Conservation (phyloP, 2,329 filamentous ascomycete genomes). For the Grosmannia huntii region DNA sequence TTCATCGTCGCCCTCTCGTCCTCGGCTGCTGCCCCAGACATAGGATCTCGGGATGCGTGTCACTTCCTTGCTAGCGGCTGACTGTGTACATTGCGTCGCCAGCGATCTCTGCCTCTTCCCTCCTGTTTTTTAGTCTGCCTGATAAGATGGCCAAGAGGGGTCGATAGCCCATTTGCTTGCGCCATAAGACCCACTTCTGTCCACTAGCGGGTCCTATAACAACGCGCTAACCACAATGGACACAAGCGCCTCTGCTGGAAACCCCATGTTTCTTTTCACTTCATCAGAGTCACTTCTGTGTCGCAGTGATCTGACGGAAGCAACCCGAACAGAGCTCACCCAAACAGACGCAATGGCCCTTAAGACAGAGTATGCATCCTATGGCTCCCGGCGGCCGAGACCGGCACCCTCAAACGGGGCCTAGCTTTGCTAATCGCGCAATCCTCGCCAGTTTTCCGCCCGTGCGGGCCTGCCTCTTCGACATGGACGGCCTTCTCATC, state of each 20-base stretch:
- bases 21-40: neutral
- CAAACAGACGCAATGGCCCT: conserved; percentile 16
- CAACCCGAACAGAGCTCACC: neutral
- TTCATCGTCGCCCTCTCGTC: neutral
- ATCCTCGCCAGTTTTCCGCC: conserved; percentile 51
- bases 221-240: neutral
- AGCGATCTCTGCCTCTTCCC: neutral
- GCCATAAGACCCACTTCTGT: neutral
- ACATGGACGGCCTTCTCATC: conserved; percentile 96
- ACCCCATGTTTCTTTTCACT: neutral
- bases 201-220: too few relatives aligned
- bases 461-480: conserved; percentile 85
- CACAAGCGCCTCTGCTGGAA: neutral
- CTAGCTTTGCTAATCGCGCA: neutral
- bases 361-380: conserved; percentile 18
- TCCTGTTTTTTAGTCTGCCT: neutral
- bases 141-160: neutral
- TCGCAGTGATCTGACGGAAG: neutral
- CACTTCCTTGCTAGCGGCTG: too few relatives aligned
- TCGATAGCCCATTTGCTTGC: neutral
- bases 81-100: neutral
- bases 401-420: too few relatives aligned
- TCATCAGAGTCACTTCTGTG: neutral
- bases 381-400: neutral
- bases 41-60: neutral